A percentile compares a stretch with the other conserved stretches of the same genome.
These are phyloP conservation scores for Luzula sylvatica DNA, from an alignment of 176 grass and related monocot species.

Conservation along the genomic window DNA sequence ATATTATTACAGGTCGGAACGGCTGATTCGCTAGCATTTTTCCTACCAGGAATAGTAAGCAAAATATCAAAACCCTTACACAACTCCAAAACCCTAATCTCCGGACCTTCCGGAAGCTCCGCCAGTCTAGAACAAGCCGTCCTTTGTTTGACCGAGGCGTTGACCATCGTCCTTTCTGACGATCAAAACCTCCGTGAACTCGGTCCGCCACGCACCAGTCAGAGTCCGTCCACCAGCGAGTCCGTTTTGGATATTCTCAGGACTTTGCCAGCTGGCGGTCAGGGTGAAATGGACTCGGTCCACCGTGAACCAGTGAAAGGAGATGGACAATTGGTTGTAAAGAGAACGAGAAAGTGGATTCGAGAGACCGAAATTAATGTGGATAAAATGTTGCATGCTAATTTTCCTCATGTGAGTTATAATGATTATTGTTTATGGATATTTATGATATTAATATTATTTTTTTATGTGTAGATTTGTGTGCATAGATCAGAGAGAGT, in stretches of 20 bases:
- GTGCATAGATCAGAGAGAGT: slow-evolving; percentile 86
- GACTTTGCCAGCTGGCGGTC: slow-evolving; percentile 36
- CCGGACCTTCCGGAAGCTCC: slow-evolving; percentile 72
- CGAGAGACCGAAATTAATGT: slow-evolving; percentile 68
- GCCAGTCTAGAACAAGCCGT: slow-evolving; percentile 59
- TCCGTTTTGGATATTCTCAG: slow-evolving; percentile 76
- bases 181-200: slow-evolving; percentile 45
- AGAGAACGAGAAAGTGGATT: slow-evolving; percentile 70
- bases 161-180: slow-evolving; percentile 77
- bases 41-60: slow-evolving; percentile 83
- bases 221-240: slow-evolving; percentile 40
- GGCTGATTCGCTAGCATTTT: slow-evolving; percentile 91
- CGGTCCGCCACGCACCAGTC: slow-evolving; percentile 11
- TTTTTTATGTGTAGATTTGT: slow-evolving; percentile 46
- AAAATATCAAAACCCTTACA: slow-evolving; percentile 69
- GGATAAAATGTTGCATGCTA: slow-evolving; percentile 69
- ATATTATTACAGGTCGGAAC: slow-evolving; percentile 61
- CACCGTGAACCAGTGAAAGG: neutral
- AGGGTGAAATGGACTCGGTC: slow-evolving; percentile 1
- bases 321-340: slow-evolving; percentile 25
- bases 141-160: slow-evolving; percentile 72
- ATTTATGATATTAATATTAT: too few relatives aligned
- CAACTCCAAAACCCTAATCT: slow-evolving; percentile 56
- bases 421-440: neutral
- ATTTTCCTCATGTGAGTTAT: slow-evolving; percentile 74